Percentiles rank a stretch among this genome's conserved stretches.
Conservation (phyloP, 257 asterid genomes). For the Scutellaria galericulata region DNA sequence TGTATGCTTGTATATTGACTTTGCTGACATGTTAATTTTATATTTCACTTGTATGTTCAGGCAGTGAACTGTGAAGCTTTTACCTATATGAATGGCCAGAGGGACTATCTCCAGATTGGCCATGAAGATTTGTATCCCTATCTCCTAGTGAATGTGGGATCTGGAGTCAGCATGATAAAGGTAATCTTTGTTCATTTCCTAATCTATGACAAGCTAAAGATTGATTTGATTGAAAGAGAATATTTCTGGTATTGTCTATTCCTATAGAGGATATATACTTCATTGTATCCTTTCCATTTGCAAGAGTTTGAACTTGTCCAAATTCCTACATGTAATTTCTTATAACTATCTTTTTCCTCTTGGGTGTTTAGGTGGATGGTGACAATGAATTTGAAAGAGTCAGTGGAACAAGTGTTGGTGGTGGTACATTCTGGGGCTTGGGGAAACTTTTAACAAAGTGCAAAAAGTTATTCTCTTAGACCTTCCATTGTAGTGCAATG, state of each 20-base stretch:
- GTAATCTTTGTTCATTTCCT: conserved; percentile 40
- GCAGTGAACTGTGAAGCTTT: conserved; percentile 85
- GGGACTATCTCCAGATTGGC: conserved; percentile 77
- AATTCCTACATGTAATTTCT: conserved; percentile 13
- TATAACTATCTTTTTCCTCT: conserved; percentile 15
- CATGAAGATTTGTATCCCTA: conserved; percentile 92
- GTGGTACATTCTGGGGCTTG: conserved; percentile 98
- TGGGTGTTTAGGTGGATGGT: conserved; percentile 76
- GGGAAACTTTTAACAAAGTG: conserved; percentile 93
- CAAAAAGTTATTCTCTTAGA: conserved; percentile 62
- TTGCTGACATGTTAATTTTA: conserved; percentile 24
- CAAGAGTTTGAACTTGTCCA: conserved; percentile 10
- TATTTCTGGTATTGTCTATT: conserved; percentile 1
- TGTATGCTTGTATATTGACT: conserved; percentile 31
- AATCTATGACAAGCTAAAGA: conserved; percentile 13
- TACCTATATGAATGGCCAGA: conserved; percentile 72
- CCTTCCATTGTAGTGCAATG: conserved; percentile 11
- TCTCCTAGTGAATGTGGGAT: conserved; percentile 93
- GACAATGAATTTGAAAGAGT: conserved; percentile 79
- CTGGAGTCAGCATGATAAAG: conserved; percentile 99
- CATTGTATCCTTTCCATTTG: background rate
- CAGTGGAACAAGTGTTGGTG: conserved; percentile 98
- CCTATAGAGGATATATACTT: background rate
- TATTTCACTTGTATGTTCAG: conserved; percentile 48
- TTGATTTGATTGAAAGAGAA: conserved; percentile 26